Conservation (phyloP, 495 filamentous ascomycete species). For the Cercophora newfieldiana region DNA sequence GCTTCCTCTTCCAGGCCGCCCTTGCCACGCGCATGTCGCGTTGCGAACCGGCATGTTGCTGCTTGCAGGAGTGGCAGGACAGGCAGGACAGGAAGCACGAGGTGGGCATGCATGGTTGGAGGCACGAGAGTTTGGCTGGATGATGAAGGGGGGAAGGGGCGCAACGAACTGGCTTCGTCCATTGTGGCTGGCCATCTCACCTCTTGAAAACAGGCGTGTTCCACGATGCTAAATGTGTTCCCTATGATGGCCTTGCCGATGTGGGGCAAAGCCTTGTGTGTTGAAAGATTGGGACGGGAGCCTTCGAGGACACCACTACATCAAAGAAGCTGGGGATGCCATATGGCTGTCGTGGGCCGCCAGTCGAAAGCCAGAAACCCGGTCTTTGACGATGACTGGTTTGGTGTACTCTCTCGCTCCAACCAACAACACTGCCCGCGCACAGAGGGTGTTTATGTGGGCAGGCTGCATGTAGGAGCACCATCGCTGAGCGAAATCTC, state of each 20-base stretch:
- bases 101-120: not conserved
- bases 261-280: too few relatives aligned
- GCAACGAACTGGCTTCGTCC: not conserved
- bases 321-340: not conserved
- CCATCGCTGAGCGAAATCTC: not conserved
- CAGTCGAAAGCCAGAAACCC: not conserved
- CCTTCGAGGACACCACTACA: not conserved
- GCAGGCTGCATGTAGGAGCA: not conserved
- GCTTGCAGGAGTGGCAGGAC: not conserved
- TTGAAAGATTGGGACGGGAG: too few relatives aligned
- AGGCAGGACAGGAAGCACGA: too few relatives aligned
- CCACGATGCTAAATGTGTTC: too few relatives aligned
- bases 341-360: slow-evolving; percentile 7
- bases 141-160: not conserved
- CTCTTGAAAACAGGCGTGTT: too few relatives aligned
- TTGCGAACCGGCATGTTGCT: too few relatives aligned
- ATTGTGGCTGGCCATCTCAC: too few relatives aligned
- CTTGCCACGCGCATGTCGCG: not conserved
- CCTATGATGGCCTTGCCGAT: too few relatives aligned
- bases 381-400: not conserved
- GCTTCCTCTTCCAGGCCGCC: not conserved
- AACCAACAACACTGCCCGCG: not conserved
- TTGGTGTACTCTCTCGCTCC: not conserved
- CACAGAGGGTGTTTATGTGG: not conserved
- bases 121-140: not conserved